These are phyloP conservation scores for Prunus mira DNA, from an alignment of 306 rosid species.

Conservation along the genomic window DNA sequence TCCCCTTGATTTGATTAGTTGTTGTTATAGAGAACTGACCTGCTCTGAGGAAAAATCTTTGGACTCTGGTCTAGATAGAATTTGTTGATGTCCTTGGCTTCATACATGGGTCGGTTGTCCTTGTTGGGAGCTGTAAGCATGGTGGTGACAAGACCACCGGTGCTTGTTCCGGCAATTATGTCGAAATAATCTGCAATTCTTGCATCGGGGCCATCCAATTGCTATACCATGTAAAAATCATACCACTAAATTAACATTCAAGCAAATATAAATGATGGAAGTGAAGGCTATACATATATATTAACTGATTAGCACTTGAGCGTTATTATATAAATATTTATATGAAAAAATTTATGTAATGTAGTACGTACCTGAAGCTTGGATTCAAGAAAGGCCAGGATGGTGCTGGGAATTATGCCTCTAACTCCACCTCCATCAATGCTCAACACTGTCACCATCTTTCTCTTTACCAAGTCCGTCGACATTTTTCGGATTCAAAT, in stretches of 20 bases:
- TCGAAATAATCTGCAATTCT: constrained; percentile 41
- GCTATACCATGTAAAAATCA: neutral
- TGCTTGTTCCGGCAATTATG: constrained; percentile 44
- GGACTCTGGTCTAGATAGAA: constrained; percentile 22
- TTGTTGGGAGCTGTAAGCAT: constrained; percentile 39
- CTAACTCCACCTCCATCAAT: constrained; percentile 50
- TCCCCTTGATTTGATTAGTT: too few relatives aligned
- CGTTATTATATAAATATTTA: neutral
- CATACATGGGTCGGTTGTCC: constrained; percentile 25
- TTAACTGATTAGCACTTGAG: too few relatives aligned
- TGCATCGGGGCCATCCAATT: constrained; percentile 30
- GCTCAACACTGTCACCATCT: constrained; percentile 40
- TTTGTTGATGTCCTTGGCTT: constrained; percentile 21
- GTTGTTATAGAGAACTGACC: neutral
- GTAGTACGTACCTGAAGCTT: constrained; percentile 33
- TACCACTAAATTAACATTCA: too few relatives aligned
- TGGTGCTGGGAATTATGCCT: constrained; percentile 37
- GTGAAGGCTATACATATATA: neutral
- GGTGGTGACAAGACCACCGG: constrained; percentile 34
- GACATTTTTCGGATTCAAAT: neutral
- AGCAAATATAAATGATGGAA: neutral
- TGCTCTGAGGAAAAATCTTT: constrained; percentile 23
- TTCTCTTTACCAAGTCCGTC: constrained; percentile 8
- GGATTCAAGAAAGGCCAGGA: constrained; percentile 33
- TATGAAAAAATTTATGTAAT: neutral